Base-by-base conservation (phyloP, 2,329 filamentous ascomycete genomes). In the Coniochaeta sp. region DNA sequence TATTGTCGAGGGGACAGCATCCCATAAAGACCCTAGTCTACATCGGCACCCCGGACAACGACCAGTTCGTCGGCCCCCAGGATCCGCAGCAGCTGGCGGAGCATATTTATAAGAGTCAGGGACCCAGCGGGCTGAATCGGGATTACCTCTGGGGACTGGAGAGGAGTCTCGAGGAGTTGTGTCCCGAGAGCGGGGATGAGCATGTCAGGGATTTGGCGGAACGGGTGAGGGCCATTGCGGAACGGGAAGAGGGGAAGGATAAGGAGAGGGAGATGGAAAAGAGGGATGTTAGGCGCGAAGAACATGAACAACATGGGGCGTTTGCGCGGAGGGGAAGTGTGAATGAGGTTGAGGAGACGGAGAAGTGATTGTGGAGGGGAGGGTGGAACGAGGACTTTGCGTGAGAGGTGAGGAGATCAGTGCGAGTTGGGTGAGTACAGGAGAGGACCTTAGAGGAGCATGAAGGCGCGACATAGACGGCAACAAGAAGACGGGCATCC, bases 1-100 rank as follows among this genome's bases (percentile, higher is more conserved):
- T n/a, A n/a, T n/a, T n/a, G 50, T 6, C 40, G 53, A 49, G 57
- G 33, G 52, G 56, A 61, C 69, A n/a, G 65, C 68, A 38, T 3
- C 59, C 69, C 18, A 77, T 82, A 60, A 68, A 65, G 51, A 76
- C 79, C 53, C 80, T 96, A 56, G 89, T 95, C 1, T 99, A 99
- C 68, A 97, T 99, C 63, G 94, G 94, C 20, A 87, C 95, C 2
- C 94, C 94, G 0, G 83, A 86, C 45, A 99, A 99, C 63, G 86
- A 89, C 51, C 94, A 97, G 67, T 99, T 99, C 63, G 77, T 91
- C 32, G 90, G 89, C 0, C 83, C 86, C 0, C 91, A 95, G 65
- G 85, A 94, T 51, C 87, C 88, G 1, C 81, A 90, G 62, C 67
- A 72, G 38, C 78, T 97, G 49, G 91, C 92, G 22, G 79, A 83